Conservation (phyloP, 768 basidiomycete genomes). For the Agaricus blazei region DNA sequence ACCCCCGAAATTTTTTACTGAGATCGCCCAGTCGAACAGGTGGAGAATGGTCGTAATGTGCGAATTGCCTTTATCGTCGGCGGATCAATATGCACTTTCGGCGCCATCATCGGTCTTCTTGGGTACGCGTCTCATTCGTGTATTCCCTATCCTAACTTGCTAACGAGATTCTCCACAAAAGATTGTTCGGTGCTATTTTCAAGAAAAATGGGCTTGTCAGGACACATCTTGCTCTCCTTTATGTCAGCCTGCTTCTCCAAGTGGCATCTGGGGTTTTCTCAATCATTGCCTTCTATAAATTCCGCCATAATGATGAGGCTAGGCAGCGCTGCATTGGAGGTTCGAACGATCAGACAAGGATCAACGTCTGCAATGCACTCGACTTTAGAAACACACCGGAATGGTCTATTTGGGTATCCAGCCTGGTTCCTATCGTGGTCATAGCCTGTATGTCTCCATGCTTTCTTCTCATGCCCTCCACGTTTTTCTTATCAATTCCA, state of each 20-base stretch:
- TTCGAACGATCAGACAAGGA: constrained; percentile 18
- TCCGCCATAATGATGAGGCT: constrained; percentile 17
- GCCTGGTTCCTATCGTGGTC: constrained; percentile 30
- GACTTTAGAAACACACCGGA: constrained; percentile 22
- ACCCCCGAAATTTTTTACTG: not conserved
- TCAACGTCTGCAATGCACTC: constrained; percentile 25
- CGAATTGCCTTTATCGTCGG: constrained; percentile 27
- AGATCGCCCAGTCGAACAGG: constrained; percentile 17
- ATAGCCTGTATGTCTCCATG: constrained; percentile 29
- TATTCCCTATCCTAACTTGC: not conserved
- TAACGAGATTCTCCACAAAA: constrained; percentile 10
- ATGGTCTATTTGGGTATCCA: constrained; percentile 24
- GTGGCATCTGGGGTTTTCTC: constrained; percentile 25
- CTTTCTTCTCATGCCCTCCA: not conserved
- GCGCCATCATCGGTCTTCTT: constrained; percentile 27
- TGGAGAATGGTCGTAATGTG: constrained; percentile 17
- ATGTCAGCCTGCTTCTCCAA: constrained; percentile 23
- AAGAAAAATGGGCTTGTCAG: constrained; percentile 31
- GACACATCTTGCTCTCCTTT: constrained; percentile 27
- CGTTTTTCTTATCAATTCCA: constrained; percentile 5
- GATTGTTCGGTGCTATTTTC: constrained; percentile 35
- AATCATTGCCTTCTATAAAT: constrained; percentile 27
- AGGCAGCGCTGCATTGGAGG: constrained; percentile 23
- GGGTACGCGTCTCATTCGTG: constrained; percentile 22
- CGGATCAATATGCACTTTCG: constrained; percentile 25